Evolutionary conservation across 2,329 filamentous ascomycete genomes (phyloP), one percentile per base, ranked within the genome.

Genomic region (Botrytis galanthina): DNA sequence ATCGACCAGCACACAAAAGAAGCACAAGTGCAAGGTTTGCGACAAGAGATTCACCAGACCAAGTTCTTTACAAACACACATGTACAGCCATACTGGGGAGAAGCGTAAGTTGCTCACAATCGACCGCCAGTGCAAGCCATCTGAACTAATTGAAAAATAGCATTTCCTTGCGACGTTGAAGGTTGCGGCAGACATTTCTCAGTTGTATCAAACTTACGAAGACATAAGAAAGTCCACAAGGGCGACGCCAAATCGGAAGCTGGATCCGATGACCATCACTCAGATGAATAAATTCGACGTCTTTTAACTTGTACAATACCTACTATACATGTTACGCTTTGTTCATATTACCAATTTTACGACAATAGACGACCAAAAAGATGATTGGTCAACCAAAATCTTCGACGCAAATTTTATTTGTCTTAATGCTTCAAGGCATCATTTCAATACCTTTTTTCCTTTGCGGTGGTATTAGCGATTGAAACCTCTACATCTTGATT

Each of bases 11-110:
- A 96, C 95, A 16, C 94, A 98, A 82, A 98, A 98, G 90, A 98
- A 98, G 87, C 96, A 98, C 86, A 98, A 98, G 86, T 98, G 95
- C 89, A 98, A 97, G 85, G 93, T 98, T 74, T 98, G 95, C 86
- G 95, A 98, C 84, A 98, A 98, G 88, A 91, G 95, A 61, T 98
- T 98, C 83, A 98, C 95, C 3, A 89, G 95, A 72, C 95, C 95
- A 1, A 97, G 94, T 81, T 98, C 95, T 22, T 84, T 98, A 57
- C 95, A 98, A 82, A 98, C 95, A 46, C 95, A 98, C 82, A 98
- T 98, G 93, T 98, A 98, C 84, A 97, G 94, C 83, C 95, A 98
- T 81, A 98, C 95, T 73, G 95, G 95, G 81, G 95, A 98, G 83
- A 98, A 98, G 86, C 95, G 94, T 97, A 89, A 87, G 94, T 79